phyloP scores from a whole-genome alignment of 345 rosid species.

The Iberis pinnata region DNA sequence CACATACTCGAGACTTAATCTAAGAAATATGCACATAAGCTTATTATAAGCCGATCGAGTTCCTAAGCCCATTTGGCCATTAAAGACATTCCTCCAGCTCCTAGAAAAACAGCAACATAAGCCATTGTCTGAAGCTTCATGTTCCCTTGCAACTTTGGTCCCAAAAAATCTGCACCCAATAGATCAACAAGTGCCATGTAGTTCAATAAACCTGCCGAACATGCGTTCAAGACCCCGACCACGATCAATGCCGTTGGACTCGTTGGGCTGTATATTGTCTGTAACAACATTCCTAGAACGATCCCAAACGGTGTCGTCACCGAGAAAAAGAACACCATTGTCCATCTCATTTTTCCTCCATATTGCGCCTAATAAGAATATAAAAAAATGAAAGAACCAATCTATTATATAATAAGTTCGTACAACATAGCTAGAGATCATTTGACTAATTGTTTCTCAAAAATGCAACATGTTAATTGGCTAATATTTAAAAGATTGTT shows the following conservation, averaged over 20 bases:
- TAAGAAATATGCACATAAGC: background rate
- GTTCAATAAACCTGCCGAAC: slow-evolving; percentile 35
- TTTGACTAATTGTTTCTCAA: background rate
- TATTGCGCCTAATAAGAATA: slow-evolving; percentile 35
- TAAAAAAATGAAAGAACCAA: background rate
- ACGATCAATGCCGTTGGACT: slow-evolving; percentile 40
- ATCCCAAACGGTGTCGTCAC: slow-evolving; percentile 45
- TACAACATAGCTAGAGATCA: background rate
- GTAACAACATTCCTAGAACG: slow-evolving; percentile 33
- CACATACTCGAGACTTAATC: background rate
- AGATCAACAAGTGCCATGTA: slow-evolving; percentile 45
- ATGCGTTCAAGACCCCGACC: slow-evolving; percentile 34
- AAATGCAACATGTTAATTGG: background rate
- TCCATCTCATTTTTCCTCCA: slow-evolving; percentile 18
- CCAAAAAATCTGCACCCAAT: slow-evolving; percentile 39
- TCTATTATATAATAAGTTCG: background rate
- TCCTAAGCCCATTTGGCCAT: slow-evolving; percentile 41
- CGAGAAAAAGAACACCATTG: slow-evolving; percentile 38
- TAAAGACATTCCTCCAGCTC: slow-evolving; percentile 36
- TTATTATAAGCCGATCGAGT: background rate
- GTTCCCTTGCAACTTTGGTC: slow-evolving; percentile 37
- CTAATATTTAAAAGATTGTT: too few species aligned
- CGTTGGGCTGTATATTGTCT: slow-evolving; percentile 27
- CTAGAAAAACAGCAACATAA: slow-evolving; percentile 31
- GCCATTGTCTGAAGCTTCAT: slow-evolving; percentile 29